Conservation (phyloP, 805 yeast species). For the Candida mattraensis region DNA sequence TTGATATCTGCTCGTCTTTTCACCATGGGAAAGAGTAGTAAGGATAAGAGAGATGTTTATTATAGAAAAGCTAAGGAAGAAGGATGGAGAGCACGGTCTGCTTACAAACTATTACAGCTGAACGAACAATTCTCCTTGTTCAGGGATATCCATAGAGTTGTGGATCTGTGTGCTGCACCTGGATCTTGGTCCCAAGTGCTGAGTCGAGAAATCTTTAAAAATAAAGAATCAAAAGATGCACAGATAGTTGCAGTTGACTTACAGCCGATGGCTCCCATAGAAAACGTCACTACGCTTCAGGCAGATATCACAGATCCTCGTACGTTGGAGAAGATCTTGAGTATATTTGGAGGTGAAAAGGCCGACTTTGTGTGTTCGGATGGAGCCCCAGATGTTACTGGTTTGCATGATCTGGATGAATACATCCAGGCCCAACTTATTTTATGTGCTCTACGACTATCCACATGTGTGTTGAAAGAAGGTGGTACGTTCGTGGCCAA, state of each 20-base stretch:
- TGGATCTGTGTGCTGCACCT: conserved; percentile 97
- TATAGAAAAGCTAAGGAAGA: conserved; percentile 95
- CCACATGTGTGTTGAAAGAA: conserved; percentile 82
- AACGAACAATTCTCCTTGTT: conserved; percentile 88
- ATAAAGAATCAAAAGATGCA: conserved; percentile 30
- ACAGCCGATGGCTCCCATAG: conserved; percentile 97
- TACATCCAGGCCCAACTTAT: conserved; percentile 95
- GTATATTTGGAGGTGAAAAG: conserved; percentile 83
- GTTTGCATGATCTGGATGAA: conserved; percentile 94
- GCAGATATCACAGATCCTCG: conserved; percentile 98
- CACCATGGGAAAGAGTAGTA: conserved; percentile 88
- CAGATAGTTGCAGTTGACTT: conserved; percentile 92
- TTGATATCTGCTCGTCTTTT: too few relatives aligned
- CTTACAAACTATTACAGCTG: conserved; percentile 87
- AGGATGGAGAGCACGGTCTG: conserved; percentile 97
- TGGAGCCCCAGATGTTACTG: conserved; percentile 99
- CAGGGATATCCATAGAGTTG: conserved; percentile 75
- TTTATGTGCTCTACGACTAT: conserved; percentile 85
- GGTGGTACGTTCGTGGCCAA: conserved; percentile 96
- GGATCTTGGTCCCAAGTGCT: conserved; percentile 98
- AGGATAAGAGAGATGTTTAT: conserved; percentile 90
- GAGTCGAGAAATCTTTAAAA: conserved; percentile 58
- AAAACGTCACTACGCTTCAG: conserved; percentile 84
- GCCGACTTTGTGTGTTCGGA: conserved; percentile 97
- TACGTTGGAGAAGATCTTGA: conserved; percentile 73